Percentiles rank a stretch among this genome's conserved stretches.
These are phyloP conservation scores for Calvatia gigantea DNA, from an alignment of 768 basidiomycete species.

Conservation along the genomic window DNA sequence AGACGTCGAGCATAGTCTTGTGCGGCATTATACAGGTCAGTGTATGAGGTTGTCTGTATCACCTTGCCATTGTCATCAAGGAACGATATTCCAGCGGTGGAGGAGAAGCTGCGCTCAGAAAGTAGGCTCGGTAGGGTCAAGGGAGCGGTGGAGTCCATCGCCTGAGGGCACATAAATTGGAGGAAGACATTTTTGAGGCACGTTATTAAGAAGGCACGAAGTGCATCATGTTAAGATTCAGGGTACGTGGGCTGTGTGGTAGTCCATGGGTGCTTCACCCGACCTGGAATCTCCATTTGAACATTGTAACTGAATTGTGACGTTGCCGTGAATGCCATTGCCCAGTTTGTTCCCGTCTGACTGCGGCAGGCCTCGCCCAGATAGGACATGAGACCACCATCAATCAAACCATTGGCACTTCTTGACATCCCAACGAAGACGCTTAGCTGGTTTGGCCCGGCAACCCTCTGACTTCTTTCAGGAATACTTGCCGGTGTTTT, in stretches of 20 bases:
- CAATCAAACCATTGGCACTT: too few species aligned
- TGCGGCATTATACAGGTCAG: neutral
- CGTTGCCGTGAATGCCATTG: too few species aligned
- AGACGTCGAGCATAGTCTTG: conserved; percentile 6
- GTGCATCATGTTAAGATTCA: neutral
- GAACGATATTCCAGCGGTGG: conserved; percentile 5
- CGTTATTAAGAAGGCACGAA: neutral
- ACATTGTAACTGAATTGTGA: too few species aligned
- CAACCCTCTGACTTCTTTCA: too few species aligned
- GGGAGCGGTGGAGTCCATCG: neutral
- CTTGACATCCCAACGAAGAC: too few species aligned
- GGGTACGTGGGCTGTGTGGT: neutral
- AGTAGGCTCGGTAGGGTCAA: neutral
- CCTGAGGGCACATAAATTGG: neutral
- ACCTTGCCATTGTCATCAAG: neutral
- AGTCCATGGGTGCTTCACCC: too few species aligned
- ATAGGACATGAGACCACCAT: too few species aligned
- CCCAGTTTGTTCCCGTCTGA: too few species aligned
- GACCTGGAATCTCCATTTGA: too few species aligned
- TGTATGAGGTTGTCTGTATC: neutral
- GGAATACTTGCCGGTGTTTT: too few species aligned
- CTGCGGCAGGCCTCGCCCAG: too few species aligned
- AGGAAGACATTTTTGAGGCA: neutral
- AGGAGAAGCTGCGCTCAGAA: neutral
- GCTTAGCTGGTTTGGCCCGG: too few species aligned